Base-by-base conservation (phyloP, 495 filamentous ascomycete genomes). In the Neurospora sp. region DNA sequence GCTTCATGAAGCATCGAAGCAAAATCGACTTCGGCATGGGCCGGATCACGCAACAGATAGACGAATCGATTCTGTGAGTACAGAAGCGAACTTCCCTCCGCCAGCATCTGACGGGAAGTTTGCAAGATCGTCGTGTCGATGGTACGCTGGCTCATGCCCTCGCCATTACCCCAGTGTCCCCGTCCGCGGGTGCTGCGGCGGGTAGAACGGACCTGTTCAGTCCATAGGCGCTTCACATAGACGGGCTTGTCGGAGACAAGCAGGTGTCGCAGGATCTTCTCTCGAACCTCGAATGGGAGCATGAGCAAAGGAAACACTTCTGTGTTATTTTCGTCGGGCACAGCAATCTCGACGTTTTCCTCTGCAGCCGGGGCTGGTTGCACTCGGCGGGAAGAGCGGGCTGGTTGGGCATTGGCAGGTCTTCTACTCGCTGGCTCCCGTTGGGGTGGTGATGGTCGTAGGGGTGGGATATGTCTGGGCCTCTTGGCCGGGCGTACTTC, bases 51-150 rank as follows among this genome's bases (percentile, higher is more conserved):
- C n/a, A 85, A 72, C 11, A 76, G 72, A 72, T 86, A 85, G 0
- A 74, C 16, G 72, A 86, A 86, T 0, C 44, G 77, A 39, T 86
- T 86, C 62, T 83, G 78, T 2, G 81, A 82, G 69, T 80, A 86
- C 0, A 86, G 78, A 5, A 86, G 72, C 0, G 72, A 76, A 2
- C 76, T 69, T 6, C 79, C 85, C 70, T 85, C 80, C 2, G 46
- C 11, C 2, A 70, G 72, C 14, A 81, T 69, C 11, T 76, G 75
- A 3, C 73, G 74, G 70, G 81, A 83, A 0, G 78, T 79, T 11
- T 54, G 69, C 41, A 86, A 72, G 40, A 86, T 83, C 0, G 74
- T 39, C 1, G 81, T 62, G 31, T 85, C 71, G 71, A 81, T 77
- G 31, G 39, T 49, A 5, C 35, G 72, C n/a, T 69, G 14, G 49